Evolutionary conservation across 2,329 filamentous ascomycete genomes (phyloP), one percentile per base, ranked within the genome.

Genomic region (Sporothrix protearum): DNA sequence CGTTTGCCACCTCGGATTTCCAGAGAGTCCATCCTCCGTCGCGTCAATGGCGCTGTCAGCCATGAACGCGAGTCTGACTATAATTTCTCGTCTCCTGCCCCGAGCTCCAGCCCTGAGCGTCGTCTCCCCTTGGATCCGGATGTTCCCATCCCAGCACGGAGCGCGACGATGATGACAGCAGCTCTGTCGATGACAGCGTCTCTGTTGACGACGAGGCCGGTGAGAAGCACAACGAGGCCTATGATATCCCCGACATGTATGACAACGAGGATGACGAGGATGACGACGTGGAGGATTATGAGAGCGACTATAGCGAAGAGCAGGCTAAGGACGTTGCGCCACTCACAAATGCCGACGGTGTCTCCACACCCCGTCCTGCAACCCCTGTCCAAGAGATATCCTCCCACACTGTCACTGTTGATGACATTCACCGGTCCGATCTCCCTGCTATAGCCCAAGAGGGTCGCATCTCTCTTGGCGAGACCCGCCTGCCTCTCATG

Each of bases 11-110:
- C 92, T 12, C 91, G 91, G 70, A 97, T 98, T 78, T 97, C 95
- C 9, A 89, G 95, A 49, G 96, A 98, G 79, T 97, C 94, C 0
- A 98, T 98, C 76, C 84, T 98, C 76, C 90, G 92, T 69, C 93
- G 95, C 74, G 91, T 97, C 71, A 93, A 96, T 78, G 92, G 86
- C 63, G 86, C 85, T 76, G 81, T 84, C 73, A 76, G 80, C 64
- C 83, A 86, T 59, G 87, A 89, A 25, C 81, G 84, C 72, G 85
- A 89, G 70, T 88, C 89, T 3, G 87, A 89, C 71, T 90, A 88
- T 74, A 86, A 87, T 76, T 88, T 91, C 76, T 89, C 88, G 3
- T 89, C 89, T 2, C 87, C 88, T 0, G 81, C 83, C n/a, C 83
- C 85, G 1, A 86, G 85, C 73, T 88, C 87, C 1, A 89, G 82